Percentiles rank a stretch among this genome's conserved stretches.
These are phyloP conservation scores for Cucurbita pepo DNA, from an alignment of 306 rosid genomes.

Conservation along the genomic window DNA sequence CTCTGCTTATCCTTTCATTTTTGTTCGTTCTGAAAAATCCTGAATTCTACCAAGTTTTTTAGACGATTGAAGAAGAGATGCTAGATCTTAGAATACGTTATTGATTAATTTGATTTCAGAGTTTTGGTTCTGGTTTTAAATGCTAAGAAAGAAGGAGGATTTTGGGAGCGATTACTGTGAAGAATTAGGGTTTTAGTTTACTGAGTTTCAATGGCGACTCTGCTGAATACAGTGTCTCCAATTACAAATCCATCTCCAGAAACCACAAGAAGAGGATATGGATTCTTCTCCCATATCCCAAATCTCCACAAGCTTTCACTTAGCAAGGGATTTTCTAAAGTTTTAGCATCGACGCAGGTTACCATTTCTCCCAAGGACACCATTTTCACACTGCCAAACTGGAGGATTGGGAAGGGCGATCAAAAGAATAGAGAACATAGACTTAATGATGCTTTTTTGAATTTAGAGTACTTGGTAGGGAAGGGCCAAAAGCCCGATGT, in stretches of 20 bases:
- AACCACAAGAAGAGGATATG: constrained; percentile 20
- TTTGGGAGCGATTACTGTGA: not conserved
- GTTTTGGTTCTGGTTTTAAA: not conserved
- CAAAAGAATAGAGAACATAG: constrained; percentile 34
- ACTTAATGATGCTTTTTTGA: constrained; percentile 48
- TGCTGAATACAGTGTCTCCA: constrained; percentile 36
- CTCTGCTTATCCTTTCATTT: not conserved
- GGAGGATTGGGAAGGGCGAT: constrained; percentile 50
- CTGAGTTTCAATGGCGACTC: constrained; percentile 27
- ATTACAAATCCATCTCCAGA: constrained; percentile 25
- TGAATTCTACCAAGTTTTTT: not conserved
- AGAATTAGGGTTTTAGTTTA: not conserved
- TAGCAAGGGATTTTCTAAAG: constrained; percentile 51
- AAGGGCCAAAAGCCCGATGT: constrained; percentile 71
- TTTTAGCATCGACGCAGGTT: constrained; percentile 42
- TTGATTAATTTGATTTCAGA: not conserved
- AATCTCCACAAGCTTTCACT: constrained; percentile 28
- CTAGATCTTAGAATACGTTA: not conserved
- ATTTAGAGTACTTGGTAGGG: constrained; percentile 43
- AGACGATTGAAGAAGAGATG: not conserved
- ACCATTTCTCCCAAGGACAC: constrained; percentile 49
- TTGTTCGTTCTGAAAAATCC: not conserved
- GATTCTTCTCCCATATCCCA: constrained; percentile 32
- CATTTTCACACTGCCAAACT: constrained; percentile 45
- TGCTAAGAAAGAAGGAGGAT: not conserved